Percentiles rank a stretch among this genome's conserved stretches.
Evolutionary conservation across 75 land plant species (phyloP).

Genomic region (Pinus albicaulis): DNA sequence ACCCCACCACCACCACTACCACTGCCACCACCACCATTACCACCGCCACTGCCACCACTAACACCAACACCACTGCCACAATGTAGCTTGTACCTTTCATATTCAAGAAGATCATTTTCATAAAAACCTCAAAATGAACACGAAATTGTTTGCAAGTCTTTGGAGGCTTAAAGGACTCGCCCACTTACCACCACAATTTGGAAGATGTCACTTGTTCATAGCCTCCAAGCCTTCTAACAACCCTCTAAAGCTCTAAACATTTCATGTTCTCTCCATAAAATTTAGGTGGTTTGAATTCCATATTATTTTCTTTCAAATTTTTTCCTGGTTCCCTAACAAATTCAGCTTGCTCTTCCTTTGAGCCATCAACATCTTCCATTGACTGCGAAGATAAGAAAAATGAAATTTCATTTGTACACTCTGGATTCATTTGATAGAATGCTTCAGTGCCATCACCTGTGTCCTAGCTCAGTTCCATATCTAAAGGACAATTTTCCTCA

Average conservation of each 20-base stretch:
- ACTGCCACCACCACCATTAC: too few relatives aligned
- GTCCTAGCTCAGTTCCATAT: slow-evolving; percentile 6
- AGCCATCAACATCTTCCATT: slow-evolving; percentile 58
- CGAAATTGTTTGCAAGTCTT: slow-evolving; percentile 95
- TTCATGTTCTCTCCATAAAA: slow-evolving; percentile 79
- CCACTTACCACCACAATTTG: slow-evolving; percentile 95
- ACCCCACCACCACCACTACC: too few relatives aligned
- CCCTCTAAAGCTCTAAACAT: slow-evolving; percentile 90
- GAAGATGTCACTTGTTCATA: slow-evolving; percentile 89
- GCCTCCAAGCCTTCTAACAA: slow-evolving; percentile 79
- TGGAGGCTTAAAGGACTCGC: slow-evolving; percentile 94
- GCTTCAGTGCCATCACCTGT: slow-evolving; percentile 8
- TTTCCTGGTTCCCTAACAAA: slow-evolving; percentile 72
- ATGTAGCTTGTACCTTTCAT: too few relatives aligned
- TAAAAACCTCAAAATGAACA: slow-evolving; percentile 93
- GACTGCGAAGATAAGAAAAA: neutral
- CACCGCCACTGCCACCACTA: too few relatives aligned
- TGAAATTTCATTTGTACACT: neutral
- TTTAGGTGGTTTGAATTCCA: slow-evolving; percentile 88
- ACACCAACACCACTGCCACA: too few relatives aligned
- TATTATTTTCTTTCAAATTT: slow-evolving; percentile 48
- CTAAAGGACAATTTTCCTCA: slow-evolving; percentile 1
- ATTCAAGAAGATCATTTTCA: too few relatives aligned
- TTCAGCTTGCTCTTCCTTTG: slow-evolving; percentile 60
- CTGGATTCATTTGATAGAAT: neutral